A percentile compares a stretch with the other conserved stretches of the same genome.
These are phyloP conservation scores for Saitozyma sp. DNA, from an alignment of 768 basidiomycete genomes.

Conservation along the genomic window DNA sequence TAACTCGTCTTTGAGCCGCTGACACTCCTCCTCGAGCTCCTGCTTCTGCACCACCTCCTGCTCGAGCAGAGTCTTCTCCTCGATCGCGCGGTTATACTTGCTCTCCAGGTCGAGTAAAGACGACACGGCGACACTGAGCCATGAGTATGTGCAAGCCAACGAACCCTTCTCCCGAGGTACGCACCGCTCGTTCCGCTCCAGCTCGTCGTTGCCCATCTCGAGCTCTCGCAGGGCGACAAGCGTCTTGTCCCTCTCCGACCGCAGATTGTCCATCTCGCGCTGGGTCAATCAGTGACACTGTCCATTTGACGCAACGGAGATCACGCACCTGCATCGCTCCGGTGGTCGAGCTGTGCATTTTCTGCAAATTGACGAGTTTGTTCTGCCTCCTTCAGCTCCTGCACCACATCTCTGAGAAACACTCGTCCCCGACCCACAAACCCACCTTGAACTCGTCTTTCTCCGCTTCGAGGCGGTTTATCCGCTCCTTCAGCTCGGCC, in stretches of 20 bases:
- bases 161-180: neutral
- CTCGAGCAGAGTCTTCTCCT: conserved; percentile 96
- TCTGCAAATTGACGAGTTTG: conserved; percentile 52
- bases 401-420: neutral
- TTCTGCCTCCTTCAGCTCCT: conserved; percentile 26
- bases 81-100: conserved; percentile 84
- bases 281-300: conserved; percentile 62
- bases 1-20: conserved; percentile 87
- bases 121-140: conserved; percentile 53
- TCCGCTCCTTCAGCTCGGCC: conserved; percentile 36
- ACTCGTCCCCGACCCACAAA: neutral
- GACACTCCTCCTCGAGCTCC: conserved; percentile 81
- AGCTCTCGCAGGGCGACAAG: conserved; percentile 48
- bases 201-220: conserved; percentile 66
- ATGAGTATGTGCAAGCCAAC: conserved; percentile 57
- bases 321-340: conserved; percentile 83
- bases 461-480: conserved; percentile 42
- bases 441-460: conserved; percentile 46
- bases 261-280: conserved; percentile 84
- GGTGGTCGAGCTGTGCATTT: conserved; percentile 77
- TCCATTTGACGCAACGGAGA: conserved; percentile 62
- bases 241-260: conserved; percentile 50
- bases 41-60: conserved; percentile 92
- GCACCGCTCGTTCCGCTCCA: conserved; percentile 85
- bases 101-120: conserved; percentile 63